phyloP scores from a whole-genome alignment of 129 eudicot genomes.

The Centella asiatica region DNA sequence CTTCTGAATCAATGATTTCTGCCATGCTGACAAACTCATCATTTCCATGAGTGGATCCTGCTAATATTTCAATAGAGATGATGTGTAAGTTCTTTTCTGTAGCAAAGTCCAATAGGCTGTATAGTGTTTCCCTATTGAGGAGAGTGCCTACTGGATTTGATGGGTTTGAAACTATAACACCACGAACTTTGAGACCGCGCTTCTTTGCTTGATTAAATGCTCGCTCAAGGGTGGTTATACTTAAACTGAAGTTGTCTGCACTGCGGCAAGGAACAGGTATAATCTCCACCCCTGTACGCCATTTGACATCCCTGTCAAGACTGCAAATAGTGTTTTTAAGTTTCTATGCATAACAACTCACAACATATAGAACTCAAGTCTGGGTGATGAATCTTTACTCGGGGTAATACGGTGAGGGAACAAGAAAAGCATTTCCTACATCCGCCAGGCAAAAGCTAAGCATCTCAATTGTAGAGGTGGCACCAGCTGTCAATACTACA shows the following conservation, averaged over 20 bases:
- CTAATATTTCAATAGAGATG: constrained; percentile 54
- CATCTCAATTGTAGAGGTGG: constrained; percentile 69
- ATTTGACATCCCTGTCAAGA: constrained; percentile 79
- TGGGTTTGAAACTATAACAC: constrained; percentile 69
- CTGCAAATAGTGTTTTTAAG: constrained; percentile 28
- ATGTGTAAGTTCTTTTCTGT: constrained; percentile 76
- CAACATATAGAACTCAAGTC: background rate
- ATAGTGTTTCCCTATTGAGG: constrained; percentile 48
- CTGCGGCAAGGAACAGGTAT: constrained; percentile 91
- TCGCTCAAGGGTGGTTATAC: constrained; percentile 50
- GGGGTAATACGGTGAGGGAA: constrained; percentile 80
- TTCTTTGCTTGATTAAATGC: constrained; percentile 79
- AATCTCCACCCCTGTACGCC: constrained; percentile 82
- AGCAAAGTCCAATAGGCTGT: constrained; percentile 67
- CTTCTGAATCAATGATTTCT: constrained; percentile 53
- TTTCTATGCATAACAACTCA: background rate
- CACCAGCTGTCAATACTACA: constrained; percentile 57
- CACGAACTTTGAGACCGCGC: constrained; percentile 74
- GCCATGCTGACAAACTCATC: constrained; percentile 78
- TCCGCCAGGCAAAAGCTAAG: constrained; percentile 84
- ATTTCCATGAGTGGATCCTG: constrained; percentile 39
- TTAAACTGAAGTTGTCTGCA: constrained; percentile 59
- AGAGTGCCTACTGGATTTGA: constrained; percentile 71
- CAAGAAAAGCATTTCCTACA: constrained; percentile 80
- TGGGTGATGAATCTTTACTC: constrained; percentile 44